Conservation (phyloP, 1,284 basidiomycete genomes). For the Tilletiopsis washingtonensis region DNA sequence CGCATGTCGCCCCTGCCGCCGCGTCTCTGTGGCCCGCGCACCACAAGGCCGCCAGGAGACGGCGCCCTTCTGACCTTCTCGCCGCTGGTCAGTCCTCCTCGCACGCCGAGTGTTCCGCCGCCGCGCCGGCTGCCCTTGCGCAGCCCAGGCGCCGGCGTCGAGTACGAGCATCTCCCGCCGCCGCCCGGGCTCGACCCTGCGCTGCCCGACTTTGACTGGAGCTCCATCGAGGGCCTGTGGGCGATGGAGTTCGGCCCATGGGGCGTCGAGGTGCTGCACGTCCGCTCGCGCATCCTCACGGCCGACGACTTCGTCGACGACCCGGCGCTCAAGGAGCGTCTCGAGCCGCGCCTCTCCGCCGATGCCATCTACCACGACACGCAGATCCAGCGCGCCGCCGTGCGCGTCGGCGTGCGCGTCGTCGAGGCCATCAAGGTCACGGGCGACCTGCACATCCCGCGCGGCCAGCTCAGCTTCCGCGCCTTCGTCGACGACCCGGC, state of each 20-base stretch:
- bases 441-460: slow-evolving; percentile 29
- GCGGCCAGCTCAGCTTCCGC: slow-evolving; percentile 24
- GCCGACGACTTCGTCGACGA: slow-evolving; percentile 16
- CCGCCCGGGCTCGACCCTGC: slow-evolving; percentile 16
- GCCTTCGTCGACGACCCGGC: slow-evolving; percentile 16
- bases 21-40: too few species aligned
- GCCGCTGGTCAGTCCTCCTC: too few species aligned
- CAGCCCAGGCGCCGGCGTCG: too few species aligned
- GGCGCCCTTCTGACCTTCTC: too few species aligned
- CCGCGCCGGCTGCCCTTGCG: too few species aligned
- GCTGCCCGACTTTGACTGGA: slow-evolving; percentile 20
- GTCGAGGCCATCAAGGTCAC: slow-evolving; percentile 14
- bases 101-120: too few species aligned
- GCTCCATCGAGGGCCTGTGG: slow-evolving; percentile 20
- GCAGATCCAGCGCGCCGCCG: slow-evolving; percentile 14
- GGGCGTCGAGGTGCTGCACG: slow-evolving; percentile 28
- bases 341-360: slow-evolving; percentile 18
- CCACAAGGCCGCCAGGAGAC: too few species aligned
- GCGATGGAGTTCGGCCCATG: slow-evolving; percentile 32
- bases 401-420: slow-evolving; percentile 3
- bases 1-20: too few species aligned
- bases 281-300: slow-evolving; percentile 22
- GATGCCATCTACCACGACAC: slow-evolving; percentile 24
- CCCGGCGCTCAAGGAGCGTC: background rate
- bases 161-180: slow-evolving; percentile 8